Evolutionary conservation across 164 flowering plant genomes (phyloP).

Genomic region (Warburgia ugandensis): DNA sequence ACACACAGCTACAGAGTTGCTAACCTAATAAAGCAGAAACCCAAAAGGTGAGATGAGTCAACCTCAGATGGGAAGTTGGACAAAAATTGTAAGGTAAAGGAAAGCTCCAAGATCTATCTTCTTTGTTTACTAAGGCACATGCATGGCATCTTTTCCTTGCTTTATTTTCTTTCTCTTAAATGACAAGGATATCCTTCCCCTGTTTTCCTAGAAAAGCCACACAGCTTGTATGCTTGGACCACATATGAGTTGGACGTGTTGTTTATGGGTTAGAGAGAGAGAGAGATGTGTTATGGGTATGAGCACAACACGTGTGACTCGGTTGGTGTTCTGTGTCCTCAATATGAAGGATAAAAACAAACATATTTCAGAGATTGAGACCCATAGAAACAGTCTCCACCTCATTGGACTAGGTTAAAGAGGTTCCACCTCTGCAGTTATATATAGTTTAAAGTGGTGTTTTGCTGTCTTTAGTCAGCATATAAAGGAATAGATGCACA

Average conservation of each 20-base stretch:
- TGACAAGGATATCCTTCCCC: neutral
- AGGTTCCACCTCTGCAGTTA: constrained; percentile 2
- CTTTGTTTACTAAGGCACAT: neutral
- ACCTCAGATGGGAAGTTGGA: neutral
- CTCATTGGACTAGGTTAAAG: constrained; percentile 2
- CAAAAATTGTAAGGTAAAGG: neutral
- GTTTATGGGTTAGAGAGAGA: too few relatives aligned
- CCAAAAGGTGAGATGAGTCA: constrained; percentile 3
- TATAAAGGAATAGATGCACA: constrained; percentile 7
- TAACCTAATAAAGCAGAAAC: too few relatives aligned
- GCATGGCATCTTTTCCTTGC: neutral
- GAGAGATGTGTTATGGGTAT: too few relatives aligned
- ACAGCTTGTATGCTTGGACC: too few relatives aligned
- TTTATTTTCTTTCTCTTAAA: neutral
- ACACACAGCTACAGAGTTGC: too few relatives aligned
- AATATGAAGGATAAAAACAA: neutral
- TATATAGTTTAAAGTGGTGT: neutral
- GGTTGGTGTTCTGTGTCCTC: too few relatives aligned
- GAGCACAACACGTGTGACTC: too few relatives aligned
- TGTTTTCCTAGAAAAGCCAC: neutral
- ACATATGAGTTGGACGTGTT: too few relatives aligned
- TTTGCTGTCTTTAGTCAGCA: constrained; percentile 9
- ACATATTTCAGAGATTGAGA: constrained; percentile 2
- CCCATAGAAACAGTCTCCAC: constrained; percentile 9
- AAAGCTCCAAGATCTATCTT: neutral